Evolutionary conservation across 371 early-diverging fungal species (phyloP).

Genomic region (Mortierella sp.): DNA sequence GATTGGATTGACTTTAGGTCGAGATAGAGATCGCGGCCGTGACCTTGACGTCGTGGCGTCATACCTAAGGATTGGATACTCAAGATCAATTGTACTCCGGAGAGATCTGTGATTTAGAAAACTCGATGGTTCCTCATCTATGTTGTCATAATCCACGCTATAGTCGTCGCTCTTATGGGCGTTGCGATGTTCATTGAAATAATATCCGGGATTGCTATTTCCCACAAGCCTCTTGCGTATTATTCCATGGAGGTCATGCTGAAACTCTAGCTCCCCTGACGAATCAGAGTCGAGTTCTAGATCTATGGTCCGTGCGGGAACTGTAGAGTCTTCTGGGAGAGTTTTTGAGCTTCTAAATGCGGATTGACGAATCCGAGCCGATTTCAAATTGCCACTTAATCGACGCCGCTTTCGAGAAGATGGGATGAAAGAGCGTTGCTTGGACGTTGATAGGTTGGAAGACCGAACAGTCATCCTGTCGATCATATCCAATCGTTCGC

Average conservation of each 20-base stretch:
- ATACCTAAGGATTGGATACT: not conserved
- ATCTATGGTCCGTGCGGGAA: not conserved
- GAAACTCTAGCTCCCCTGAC: constrained; percentile 10
- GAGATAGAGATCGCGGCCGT: not conserved
- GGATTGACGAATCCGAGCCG: not conserved
- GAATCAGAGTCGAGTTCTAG: constrained; percentile 3
- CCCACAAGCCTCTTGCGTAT: not conserved
- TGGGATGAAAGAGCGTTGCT: not conserved
- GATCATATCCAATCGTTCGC: constrained; percentile 31
- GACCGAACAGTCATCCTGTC: constrained; percentile 42
- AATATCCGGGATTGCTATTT: not conserved
- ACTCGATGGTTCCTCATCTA: not conserved
- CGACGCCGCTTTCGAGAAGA: constrained; percentile 31
- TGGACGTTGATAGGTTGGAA: not conserved
- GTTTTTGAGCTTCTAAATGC: not conserved
- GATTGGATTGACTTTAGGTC: constrained; percentile 8
- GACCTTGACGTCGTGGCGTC: not conserved
- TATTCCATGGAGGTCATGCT: too few species aligned
- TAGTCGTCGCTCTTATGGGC: not conserved
- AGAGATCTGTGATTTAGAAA: too few species aligned
- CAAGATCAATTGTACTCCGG: not conserved
- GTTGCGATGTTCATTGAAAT: not conserved
- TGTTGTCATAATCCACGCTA: not conserved
- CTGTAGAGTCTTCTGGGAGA: not conserved
- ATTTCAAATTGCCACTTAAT: constrained; percentile 9